Evolutionary conservation across 257 asterid genomes (phyloP), one percentile per base, ranked within the genome.

Genomic region (Primulina tabacum): DNA sequence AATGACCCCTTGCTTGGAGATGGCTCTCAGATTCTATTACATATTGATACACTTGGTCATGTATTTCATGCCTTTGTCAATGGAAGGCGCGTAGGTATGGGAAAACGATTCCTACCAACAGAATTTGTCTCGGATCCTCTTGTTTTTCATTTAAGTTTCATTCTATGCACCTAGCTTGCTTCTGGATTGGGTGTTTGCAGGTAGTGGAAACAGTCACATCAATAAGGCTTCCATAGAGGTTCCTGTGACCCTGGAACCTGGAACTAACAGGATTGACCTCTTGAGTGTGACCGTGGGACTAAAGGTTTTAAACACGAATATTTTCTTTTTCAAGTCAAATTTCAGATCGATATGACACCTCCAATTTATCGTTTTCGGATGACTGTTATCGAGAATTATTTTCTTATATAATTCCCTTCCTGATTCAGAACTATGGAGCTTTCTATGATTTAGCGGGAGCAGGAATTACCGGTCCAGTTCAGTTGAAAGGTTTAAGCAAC

Each of bases 161-260:
- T 4, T 16, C 57, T 50, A 17, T 16, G 18, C 5, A 50, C 57
- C 17, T 14, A 50, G 21, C 57, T 50, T 16, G 57, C 21, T 14
- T 50, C 57, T 50, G 57, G 57, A 50, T 50, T 16, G 21, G 57
- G 57, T 50, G 20, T 50, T 50, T 50, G 57, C 57, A 50, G 57
- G 57, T 5, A 50, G 57, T 50, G 57, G 57, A 50, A 50, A 50
- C 8, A 17, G 57, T 50, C 57, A 17, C 21, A 50, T 4, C 8
- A 50, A 50, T 2, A 50, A 50, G 57, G 57, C 57, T 50, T 50
- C 57, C 57, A 50, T 50, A 16, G 57, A 50, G 57, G 57, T 50
- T 50, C 57, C 57, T 50, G 57, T 50, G 57, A 50, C 57, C 57
- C 57, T 50, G 5, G 57, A 50, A 50, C 57, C 57, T 4, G 57